A percentile compares a stretch with the other conserved stretches of the same genome.
phyloP scores from a whole-genome alignment of 371 early-diverging fungal genomes.

The Mucor sp. region DNA sequence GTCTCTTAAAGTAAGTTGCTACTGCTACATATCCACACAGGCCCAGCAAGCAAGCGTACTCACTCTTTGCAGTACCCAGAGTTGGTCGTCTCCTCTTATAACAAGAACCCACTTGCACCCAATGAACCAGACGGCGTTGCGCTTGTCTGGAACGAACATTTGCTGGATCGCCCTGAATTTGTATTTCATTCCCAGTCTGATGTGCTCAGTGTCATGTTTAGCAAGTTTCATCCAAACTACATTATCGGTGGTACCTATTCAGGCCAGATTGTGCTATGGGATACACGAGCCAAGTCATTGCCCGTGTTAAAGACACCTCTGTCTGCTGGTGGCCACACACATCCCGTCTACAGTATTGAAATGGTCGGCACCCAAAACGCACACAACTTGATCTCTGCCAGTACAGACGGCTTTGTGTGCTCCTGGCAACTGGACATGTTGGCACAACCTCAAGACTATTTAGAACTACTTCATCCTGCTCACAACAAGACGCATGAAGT shows the following conservation, averaged over 20 bases:
- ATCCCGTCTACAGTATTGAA: conserved; percentile 89
- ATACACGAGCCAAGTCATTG: conserved; percentile 85
- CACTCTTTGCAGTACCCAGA: conserved; percentile 72
- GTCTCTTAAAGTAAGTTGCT: conserved; percentile 75
- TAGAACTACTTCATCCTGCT: conserved; percentile 76
- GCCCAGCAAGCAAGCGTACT: too few relatives aligned
- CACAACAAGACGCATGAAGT: conserved; percentile 91
- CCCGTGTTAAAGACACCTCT: conserved; percentile 88
- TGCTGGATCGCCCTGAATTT: conserved; percentile 91
- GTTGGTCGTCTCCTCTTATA: conserved; percentile 85
- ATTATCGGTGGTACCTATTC: conserved; percentile 96
- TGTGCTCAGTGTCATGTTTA: conserved; percentile 86
- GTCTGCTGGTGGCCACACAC: conserved; percentile 92
- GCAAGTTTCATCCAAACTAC: conserved; percentile 88
- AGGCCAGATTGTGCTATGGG: conserved; percentile 97
- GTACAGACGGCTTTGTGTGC: conserved; percentile 94
- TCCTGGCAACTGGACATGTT: conserved; percentile 98
- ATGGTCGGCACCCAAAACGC: conserved; percentile 96
- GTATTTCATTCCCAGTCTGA: conserved; percentile 93
- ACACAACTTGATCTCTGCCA: conserved; percentile 87
- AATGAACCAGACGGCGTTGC: conserved; percentile 95
- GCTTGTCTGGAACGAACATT: conserved; percentile 90
- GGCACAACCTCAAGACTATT: conserved; percentile 89
- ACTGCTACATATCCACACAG: too few relatives aligned
- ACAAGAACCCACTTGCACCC: conserved; percentile 81